These are phyloP conservation scores for Komagataella pastoris DNA, from an alignment of 805 yeast genomes.

Conservation along the genomic window DNA sequence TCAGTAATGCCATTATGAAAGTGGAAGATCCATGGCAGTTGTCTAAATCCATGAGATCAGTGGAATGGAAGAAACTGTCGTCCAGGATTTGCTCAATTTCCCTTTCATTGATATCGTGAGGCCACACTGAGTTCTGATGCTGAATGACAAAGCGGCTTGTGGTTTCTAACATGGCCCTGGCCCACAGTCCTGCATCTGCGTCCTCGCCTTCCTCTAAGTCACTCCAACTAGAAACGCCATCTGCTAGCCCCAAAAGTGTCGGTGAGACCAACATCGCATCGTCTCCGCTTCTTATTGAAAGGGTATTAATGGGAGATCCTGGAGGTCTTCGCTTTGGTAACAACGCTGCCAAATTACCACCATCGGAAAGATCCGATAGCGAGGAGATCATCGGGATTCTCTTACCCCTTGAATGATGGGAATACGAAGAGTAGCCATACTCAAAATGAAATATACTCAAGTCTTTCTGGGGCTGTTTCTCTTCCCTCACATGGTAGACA, in stretches of 20 bases:
- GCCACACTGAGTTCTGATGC: background rate
- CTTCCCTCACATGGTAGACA: background rate
- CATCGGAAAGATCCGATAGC: conserved; percentile 35
- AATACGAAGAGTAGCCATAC: conserved; percentile 29
- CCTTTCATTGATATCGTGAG: conserved; percentile 14
- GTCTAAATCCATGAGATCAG: conserved; percentile 36
- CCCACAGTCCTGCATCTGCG: conserved; percentile 36
- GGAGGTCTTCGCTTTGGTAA: conserved; percentile 37
- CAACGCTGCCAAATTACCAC: conserved; percentile 25
- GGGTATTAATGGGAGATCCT: conserved; percentile 38
- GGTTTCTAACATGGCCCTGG: conserved; percentile 38
- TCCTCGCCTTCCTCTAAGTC: conserved; percentile 15
- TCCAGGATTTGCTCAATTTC: conserved; percentile 31
- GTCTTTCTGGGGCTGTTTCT: background rate
- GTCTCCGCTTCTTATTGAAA: conserved; percentile 40
- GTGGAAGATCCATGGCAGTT: conserved; percentile 35
- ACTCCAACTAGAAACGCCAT: conserved; percentile 47
- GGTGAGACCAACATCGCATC: conserved; percentile 46
- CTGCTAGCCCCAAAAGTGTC: conserved; percentile 38
- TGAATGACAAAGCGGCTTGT: conserved; percentile 19
- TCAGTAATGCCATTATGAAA: conserved; percentile 29
- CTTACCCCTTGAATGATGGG: conserved; percentile 24
- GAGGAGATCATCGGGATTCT: conserved; percentile 28
- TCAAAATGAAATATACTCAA: conserved; percentile 16
- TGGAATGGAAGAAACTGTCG: conserved; percentile 31